Base-by-base conservation (phyloP, 192 early-diverging fungal species). In the Rhizoclosmatium globosum region DNA sequence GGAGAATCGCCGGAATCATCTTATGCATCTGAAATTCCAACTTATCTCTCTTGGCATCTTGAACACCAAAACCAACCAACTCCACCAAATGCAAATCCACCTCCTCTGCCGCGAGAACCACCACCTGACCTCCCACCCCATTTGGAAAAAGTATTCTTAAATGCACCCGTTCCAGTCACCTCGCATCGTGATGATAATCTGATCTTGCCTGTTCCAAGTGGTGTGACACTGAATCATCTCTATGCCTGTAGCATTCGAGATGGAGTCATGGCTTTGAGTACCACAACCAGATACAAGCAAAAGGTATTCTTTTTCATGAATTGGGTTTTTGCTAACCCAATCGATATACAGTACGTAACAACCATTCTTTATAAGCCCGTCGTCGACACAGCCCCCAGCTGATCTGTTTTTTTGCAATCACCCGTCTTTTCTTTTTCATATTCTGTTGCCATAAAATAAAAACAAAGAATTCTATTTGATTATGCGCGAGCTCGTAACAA, bases 171-270 rank as follows among this genome's bases (percentile, higher is more conserved):
- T n/a, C 96, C 97, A 9, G 95, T 95, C 71, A 96, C 97, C 76
- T 96, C 96, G 17, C 92, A 92, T 31, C 76, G 82, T 2, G 80
- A 87, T 64, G 98, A 99, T 81, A 85, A 89, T 0, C 93, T 92
- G 77, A 86, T 93, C 3, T 82, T 99, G 15, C 94, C 94, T 0
- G 93, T 94, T 31, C 97, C 97, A 6, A 95, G 95, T 73, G 94
- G 97, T 79, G 97, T 98, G 13, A 93, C 92, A 38, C 82, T 99
- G 71, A 98, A 98, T 80, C 97, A 99, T 81, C 83, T 99, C 57
- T 98, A 98, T 81, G 97, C 97, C 4, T 97, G 94, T 79, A 95
- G 93, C 11, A 98, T 99, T 67, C 91, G 94, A 72, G 95, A 98
- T 72, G 94, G 96, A 17, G 97, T 99, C 19, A 94, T 99, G 94